Base-by-base conservation (phyloP, 202 grass and related monocot species). In the Panicum hallii region DNA sequence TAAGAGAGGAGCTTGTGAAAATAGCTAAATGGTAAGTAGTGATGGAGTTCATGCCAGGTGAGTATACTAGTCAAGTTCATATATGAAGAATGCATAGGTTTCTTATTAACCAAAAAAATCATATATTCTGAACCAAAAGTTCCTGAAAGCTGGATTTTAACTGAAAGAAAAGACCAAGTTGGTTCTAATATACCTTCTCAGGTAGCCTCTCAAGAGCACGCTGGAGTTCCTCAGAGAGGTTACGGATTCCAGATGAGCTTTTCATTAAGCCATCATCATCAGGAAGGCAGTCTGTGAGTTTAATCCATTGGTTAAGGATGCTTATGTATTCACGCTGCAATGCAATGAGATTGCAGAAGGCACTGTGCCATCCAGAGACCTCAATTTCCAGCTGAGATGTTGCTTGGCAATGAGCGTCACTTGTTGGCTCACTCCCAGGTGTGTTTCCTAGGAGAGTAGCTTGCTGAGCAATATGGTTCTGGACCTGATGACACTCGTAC, bases 401-500 rank as follows among this genome's bases (percentile, higher is more conserved):
- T 30, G 94, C 97, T n/a, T 94, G 85, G 16, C 55, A 87, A 62
- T 92, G 97, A 40, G 87, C 79, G 80, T 99, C 90, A 70, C 84
- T 97, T 67, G 97, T 99, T 34, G 97, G 92, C 50, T 94, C 94
- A 83, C 9, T 93, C 63, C 92, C 90, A 55, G 87, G 87, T 86
- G 50, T 89, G 74, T 87, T 91, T 44, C 81, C 88, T 63, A 99
- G 77, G 68, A 90, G 84, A 82, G 66, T 92, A 81, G 82, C 87
- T 84, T 94, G 94, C 80, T 99, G 97, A 38, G 91, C 92, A 63
- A 94, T 78, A n/a, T 91, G 90, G 69, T 87, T 91, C 83, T 99
- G 97, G 83, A 94, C 93, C 78, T 99, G 90, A 89, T 99, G 97
- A 61, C 92, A 99, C 80, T 97, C 94, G 30, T 94, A 80, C 97